Evolutionary conservation across 495 filamentous ascomycete species (phyloP).

Genomic region (Talaromyces stipitatus): DNA sequence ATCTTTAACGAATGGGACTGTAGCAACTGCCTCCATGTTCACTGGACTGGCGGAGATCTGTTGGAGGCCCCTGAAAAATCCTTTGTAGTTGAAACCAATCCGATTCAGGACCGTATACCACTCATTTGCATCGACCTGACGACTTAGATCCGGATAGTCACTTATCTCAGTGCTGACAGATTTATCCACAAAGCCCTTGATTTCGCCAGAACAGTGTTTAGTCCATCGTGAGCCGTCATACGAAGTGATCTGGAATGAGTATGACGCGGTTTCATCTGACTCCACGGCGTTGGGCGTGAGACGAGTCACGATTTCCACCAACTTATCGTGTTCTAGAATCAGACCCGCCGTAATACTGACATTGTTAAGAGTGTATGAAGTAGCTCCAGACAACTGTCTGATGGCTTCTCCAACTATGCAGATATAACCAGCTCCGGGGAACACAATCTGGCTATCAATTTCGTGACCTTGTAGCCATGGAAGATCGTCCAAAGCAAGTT

Average conservation of each 20-base stretch:
- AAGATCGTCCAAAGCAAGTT: constrained; percentile 30
- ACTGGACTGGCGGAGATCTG: too few species aligned
- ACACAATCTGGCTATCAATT: constrained; percentile 32
- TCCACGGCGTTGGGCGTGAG: too few species aligned
- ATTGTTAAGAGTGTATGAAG: constrained; percentile 17
- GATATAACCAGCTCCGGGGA: constrained; percentile 41
- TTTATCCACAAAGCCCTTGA: too few species aligned
- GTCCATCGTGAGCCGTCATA: constrained; percentile 28
- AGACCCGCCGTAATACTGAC: constrained; percentile 21
- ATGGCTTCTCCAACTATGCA: constrained; percentile 40
- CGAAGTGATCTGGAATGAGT: constrained; percentile 38
- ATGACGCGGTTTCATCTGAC: too few species aligned
- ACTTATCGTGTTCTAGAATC: constrained; percentile 14
- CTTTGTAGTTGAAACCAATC: too few species aligned
- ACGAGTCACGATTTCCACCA: constrained; percentile 26
- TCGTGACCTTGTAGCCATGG: constrained; percentile 44
- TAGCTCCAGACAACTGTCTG: constrained; percentile 23
- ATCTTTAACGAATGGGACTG: too few species aligned
- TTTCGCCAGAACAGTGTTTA: constrained; percentile 37
- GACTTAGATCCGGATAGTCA: too few species aligned
- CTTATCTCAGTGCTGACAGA: too few species aligned
- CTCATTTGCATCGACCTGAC: too few species aligned
- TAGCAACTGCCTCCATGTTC: too few species aligned
- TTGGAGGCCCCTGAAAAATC: too few species aligned
- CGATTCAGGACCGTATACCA: too few species aligned